Base-by-base conservation (phyloP, 164 flowering plant species). In the Vitis riparia region DNA sequence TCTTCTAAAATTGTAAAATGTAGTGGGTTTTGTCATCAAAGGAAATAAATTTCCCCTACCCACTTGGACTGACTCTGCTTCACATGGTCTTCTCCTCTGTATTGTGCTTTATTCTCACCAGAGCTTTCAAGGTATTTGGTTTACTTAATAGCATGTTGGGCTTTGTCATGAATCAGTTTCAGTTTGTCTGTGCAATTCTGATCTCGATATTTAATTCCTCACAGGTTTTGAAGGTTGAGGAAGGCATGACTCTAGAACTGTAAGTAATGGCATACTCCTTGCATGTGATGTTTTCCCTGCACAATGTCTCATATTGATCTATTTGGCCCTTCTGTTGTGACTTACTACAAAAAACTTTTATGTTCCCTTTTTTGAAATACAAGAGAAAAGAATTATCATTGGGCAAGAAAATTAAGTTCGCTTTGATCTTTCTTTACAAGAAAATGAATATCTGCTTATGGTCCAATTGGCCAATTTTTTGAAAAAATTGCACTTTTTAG, bases 1-100 rank as follows among this genome's bases (percentile, higher is more conserved):
- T 76, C 30, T 30, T 66, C 32, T 73, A 15, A 5, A 16, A 23
- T 61, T 69, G 60, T 56, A 5, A 68, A 55, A 11, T 86, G 87
- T 94, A 95, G 99, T 95, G 98, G 98, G 97, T 95, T 75, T 81
- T 95, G 81, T 95, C 99, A 29, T 95, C 99, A 2, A 91, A 95
- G 84, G 89, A 91, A 81, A 90, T 95, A 64, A 95, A 95, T 79
- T 95, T 95, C 72, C 99, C 99, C 19, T 95, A 90, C 71, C 99
- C 99, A 71, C 97, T 95, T 61, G 99, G 91, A 29, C 75, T 95
- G 82, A 92, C 99, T 53, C 89, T 95, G 14, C 89, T 95, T 72
- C 99, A 95, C 83, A 95, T 95, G 99, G 79, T 91, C 73, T 95
- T 95, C 83, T 95, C 99, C 53, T 92, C 99, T 19, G 88, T 91